Evolutionary conservation across 2,329 filamentous ascomycete genomes (phyloP).

Genomic region (Exophiala phaeomuriformis): DNA sequence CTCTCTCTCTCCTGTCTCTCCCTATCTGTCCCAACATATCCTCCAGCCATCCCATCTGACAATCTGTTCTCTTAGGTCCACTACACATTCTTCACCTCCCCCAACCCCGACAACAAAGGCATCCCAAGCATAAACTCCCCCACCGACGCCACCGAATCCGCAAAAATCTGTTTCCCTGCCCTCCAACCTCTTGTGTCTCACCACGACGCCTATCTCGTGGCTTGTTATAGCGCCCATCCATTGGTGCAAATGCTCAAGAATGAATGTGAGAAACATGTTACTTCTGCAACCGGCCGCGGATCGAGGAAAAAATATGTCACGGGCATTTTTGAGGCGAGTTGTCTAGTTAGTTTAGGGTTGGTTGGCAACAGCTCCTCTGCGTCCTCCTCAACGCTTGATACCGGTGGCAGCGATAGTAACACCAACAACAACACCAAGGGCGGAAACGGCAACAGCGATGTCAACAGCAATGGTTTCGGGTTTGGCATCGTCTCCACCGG

Average conservation of each 20-base stretch:
- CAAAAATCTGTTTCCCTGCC: conserved; percentile 53
- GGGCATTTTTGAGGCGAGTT: conserved; percentile 82
- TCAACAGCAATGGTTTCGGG: conserved; percentile 2
- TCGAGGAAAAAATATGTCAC: conserved; percentile 50
- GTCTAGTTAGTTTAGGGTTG: conserved; percentile 56
- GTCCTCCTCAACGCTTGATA: conserved; percentile 35
- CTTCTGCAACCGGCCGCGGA: conserved; percentile 16
- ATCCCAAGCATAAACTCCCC: conserved; percentile 73
- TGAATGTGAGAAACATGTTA: conserved; percentile 30
- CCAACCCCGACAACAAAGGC: conserved; percentile 39
- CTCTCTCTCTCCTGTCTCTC: not conserved
- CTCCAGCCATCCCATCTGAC: not conserved
- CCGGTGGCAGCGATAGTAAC: not conserved
- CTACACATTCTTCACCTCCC: conserved; percentile 57
- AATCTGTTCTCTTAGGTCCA: conserved; percentile 30
- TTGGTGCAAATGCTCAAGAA: conserved; percentile 57
- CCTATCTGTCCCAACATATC: not conserved
- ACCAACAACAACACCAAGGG: not conserved
- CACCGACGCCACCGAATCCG: conserved; percentile 58
- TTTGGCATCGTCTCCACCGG: conserved; percentile 91
- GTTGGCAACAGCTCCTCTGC: conserved; percentile 33
- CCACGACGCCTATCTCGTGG: conserved; percentile 72
- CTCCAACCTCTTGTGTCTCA: conserved; percentile 38
- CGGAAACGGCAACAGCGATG: not conserved
- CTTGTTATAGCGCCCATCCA: conserved; percentile 81